phyloP scores from a whole-genome alignment of 495 filamentous ascomycete genomes.

The Penicillium flavigenum region DNA sequence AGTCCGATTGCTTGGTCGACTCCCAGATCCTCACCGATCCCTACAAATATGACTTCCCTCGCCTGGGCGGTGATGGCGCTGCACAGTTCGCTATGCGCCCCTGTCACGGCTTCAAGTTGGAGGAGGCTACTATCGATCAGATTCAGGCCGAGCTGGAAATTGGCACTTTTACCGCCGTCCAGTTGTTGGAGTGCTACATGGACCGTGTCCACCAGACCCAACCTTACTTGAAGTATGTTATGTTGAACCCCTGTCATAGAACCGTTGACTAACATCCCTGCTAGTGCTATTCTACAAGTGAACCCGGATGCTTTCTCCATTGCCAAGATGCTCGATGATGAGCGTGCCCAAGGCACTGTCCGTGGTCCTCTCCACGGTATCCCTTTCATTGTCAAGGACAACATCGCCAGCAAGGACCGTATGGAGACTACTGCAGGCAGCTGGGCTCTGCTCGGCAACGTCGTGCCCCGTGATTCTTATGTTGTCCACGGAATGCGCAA shows the following conservation, averaged over 20 bases:
- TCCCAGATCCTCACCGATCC: slow-evolving; percentile 36
- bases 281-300: slow-evolving; percentile 55
- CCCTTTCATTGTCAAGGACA: slow-evolving; percentile 74
- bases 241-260: no score
- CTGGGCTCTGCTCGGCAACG: slow-evolving; percentile 60
- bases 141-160: slow-evolving; percentile 46
- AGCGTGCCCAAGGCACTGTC: slow-evolving; percentile 53
- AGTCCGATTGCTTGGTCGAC: slow-evolving; percentile 27
- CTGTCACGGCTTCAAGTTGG: slow-evolving; percentile 60
- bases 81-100: slow-evolving; percentile 57
- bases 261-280: neutral
- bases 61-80: slow-evolving; percentile 30
- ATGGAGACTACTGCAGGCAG: slow-evolving; percentile 66
- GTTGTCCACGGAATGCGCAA: slow-evolving; percentile 61
- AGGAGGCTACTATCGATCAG: slow-evolving; percentile 61
- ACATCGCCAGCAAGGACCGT: slow-evolving; percentile 66
- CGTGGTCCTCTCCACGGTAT: slow-evolving; percentile 68
- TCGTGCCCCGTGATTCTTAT: slow-evolving; percentile 64
- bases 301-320: slow-evolving; percentile 63
- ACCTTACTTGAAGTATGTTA: slow-evolving; percentile 57
- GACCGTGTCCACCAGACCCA: slow-evolving; percentile 54
- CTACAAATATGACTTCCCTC: slow-evolving; percentile 46
- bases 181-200: slow-evolving; percentile 54
- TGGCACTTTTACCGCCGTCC: slow-evolving; percentile 46
- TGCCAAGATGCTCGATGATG: slow-evolving; percentile 57